Conservation (phyloP, 176 grass and related monocot genomes). For the Hsuehochloa calcarea region DNA sequence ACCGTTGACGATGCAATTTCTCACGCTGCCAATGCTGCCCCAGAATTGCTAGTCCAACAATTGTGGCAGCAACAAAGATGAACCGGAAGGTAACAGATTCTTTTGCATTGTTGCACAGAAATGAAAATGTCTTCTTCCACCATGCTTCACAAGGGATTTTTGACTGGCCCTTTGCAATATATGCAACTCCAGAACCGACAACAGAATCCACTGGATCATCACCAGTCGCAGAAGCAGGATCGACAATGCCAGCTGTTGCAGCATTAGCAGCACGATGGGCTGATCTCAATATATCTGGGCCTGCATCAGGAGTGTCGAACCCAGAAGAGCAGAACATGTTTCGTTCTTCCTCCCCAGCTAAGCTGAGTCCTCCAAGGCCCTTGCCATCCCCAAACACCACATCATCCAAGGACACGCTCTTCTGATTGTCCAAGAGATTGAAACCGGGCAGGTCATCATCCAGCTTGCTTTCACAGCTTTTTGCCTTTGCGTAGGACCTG, state of each 20-base stretch:
- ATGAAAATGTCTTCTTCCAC: constrained; percentile 47
- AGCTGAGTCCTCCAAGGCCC: background rate
- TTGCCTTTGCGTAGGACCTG: too few species aligned
- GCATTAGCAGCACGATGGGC: background rate
- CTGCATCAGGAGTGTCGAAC: background rate
- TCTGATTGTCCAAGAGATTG: constrained; percentile 19
- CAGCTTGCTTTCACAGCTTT: background rate
- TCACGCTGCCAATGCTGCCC: constrained; percentile 29
- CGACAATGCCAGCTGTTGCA: background rate
- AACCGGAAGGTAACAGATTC: constrained; percentile 43
- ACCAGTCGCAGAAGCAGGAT: background rate
- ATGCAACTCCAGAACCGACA: background rate
- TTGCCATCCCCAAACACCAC: constrained; percentile 11
- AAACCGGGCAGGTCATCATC: constrained; percentile 2
- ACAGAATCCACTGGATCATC: background rate
- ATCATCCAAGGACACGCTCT: background rate
- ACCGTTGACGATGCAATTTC: constrained; percentile 43
- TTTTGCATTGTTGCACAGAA: constrained; percentile 45
- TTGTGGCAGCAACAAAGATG: constrained; percentile 42
- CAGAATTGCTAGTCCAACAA: constrained; percentile 46
- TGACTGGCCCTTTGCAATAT: background rate
- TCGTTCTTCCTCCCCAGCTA: constrained; percentile 14
- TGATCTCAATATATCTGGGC: background rate
- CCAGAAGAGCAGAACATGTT: background rate
- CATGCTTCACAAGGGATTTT: constrained; percentile 33